A percentile compares a stretch with the other conserved stretches of the same genome.
phyloP scores from a whole-genome alignment of 2,329 filamentous ascomycete species.

The Epichloe sp. region DNA sequence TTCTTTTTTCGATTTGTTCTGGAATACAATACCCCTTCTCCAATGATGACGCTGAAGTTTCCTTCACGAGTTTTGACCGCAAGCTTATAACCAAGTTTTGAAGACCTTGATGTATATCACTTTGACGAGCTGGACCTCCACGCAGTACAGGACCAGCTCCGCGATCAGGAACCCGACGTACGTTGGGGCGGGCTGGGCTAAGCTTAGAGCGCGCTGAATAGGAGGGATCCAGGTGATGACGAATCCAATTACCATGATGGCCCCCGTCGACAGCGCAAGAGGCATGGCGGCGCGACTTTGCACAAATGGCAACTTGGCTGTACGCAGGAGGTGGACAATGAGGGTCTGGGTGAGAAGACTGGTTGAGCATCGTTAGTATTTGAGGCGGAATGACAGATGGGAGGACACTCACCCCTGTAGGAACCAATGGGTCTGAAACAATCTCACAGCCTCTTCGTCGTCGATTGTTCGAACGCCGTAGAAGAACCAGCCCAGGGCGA shows the following conservation, averaged over 20 bases:
- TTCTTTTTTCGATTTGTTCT: not conserved
- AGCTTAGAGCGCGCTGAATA: slow-evolving; percentile 9
- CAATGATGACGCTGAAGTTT: too few relatives aligned
- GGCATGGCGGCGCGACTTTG: slow-evolving; percentile 11
- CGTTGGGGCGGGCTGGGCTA: slow-evolving; percentile 10
- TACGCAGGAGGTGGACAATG: slow-evolving; percentile 16
- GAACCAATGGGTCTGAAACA: slow-evolving; percentile 17
- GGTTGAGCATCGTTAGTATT: not conserved
- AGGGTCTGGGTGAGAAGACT: slow-evolving; percentile 16
- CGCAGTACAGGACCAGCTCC: slow-evolving; percentile 12
- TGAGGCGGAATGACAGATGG: not conserved
- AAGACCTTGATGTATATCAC: slow-evolving; percentile 14
- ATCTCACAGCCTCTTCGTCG: slow-evolving; percentile 6
- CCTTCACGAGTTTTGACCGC: not conserved
- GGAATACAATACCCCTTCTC: not conserved
- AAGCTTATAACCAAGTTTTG: slow-evolving; percentile 13
- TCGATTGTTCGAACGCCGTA: slow-evolving; percentile 11
- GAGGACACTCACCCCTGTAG: slow-evolving; percentile 10
- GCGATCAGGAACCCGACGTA: slow-evolving; percentile 14
- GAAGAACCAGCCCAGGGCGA: slow-evolving; percentile 12
- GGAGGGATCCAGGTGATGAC: slow-evolving; percentile 14
- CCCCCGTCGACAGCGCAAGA: slow-evolving; percentile 12
- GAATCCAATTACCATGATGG: slow-evolving; percentile 15
- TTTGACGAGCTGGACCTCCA: slow-evolving; percentile 16
- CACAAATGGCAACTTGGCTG: slow-evolving; percentile 14